A percentile compares a stretch with the other conserved stretches of the same genome.
Evolutionary conservation across 2,329 filamentous ascomycete species (phyloP).

Genomic region (Trichoderma sp.): DNA sequence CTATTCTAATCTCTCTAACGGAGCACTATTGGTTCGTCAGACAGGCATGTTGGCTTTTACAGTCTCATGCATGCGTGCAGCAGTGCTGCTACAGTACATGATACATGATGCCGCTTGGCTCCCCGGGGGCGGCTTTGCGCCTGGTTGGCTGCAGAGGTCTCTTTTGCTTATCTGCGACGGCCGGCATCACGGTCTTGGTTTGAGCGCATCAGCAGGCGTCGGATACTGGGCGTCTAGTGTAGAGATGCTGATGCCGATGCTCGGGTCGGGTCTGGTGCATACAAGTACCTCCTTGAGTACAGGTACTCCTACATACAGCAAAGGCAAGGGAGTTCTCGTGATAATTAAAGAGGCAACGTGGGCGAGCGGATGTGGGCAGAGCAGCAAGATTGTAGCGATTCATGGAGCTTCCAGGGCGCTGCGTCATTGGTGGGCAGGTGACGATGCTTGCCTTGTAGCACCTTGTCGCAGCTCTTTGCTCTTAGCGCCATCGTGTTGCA

Average conservation of each 20-base stretch:
- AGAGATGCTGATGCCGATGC: not conserved
- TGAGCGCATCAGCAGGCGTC: not conserved
- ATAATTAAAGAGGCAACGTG: not conserved
- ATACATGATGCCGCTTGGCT: not conserved
- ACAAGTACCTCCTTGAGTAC: not conserved
- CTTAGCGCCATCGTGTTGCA: constrained; percentile 17
- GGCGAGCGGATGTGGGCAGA: not conserved
- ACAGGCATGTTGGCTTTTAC: not conserved
- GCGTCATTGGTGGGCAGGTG: constrained; percentile 19
- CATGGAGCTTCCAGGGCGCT: not conserved
- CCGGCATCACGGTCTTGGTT: not conserved
- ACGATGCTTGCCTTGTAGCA: not conserved
- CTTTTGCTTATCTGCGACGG: not conserved
- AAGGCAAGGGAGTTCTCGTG: not conserved
- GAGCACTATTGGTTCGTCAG: not conserved
- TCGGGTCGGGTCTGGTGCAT: not conserved
- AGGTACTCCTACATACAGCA: not conserved
- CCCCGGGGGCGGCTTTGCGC: not conserved
- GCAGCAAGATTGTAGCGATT: not conserved
- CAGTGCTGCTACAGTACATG: not conserved
- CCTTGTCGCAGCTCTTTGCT: not conserved
- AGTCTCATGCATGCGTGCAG: not conserved
- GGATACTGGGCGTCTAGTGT: not conserved
- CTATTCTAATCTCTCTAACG: not conserved
- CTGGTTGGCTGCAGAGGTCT: not conserved